These are phyloP conservation scores for Priceomyces castillae DNA, from an alignment of 805 yeast species.

Conservation along the genomic window DNA sequence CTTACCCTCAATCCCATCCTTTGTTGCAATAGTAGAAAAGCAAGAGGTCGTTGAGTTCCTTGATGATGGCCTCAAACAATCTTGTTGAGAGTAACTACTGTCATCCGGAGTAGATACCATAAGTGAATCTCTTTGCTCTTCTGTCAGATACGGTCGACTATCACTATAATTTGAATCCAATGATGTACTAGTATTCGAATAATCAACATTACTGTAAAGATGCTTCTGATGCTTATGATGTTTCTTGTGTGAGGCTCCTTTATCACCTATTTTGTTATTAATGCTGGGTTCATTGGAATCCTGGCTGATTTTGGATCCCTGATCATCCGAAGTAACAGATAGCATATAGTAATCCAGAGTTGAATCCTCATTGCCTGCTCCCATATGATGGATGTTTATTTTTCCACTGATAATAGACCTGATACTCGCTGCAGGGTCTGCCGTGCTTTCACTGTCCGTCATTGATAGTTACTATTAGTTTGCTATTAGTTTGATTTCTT, in stretches of 20 bases:
- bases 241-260: not conserved
- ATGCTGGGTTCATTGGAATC: constrained; percentile 11
- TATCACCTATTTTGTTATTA: not conserved
- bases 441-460: constrained; percentile 21
- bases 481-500: no score
- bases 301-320: constrained; percentile 12
- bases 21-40: constrained; percentile 69
- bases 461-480: not conserved
- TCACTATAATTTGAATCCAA: constrained; percentile 25
- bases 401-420: constrained; percentile 38
- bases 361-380: constrained; percentile 3
- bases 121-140: not conserved
- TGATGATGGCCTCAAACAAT: constrained; percentile 55
- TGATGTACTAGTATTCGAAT: constrained; percentile 21
- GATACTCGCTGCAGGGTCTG: constrained; percentile 43
- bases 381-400: constrained; percentile 25
- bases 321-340: constrained; percentile 11
- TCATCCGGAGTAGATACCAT: constrained; percentile 5
- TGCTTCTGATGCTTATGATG: constrained; percentile 1
- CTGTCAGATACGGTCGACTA: constrained; percentile 10
- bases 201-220: not conserved
- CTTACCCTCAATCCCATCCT: constrained; percentile 71
- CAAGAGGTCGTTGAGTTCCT: constrained; percentile 64
- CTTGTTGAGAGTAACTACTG: constrained; percentile 11
- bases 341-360: not conserved